These are phyloP conservation scores for Hibiscus trionum DNA, from an alignment of 345 rosid species.

Conservation along the genomic window DNA sequence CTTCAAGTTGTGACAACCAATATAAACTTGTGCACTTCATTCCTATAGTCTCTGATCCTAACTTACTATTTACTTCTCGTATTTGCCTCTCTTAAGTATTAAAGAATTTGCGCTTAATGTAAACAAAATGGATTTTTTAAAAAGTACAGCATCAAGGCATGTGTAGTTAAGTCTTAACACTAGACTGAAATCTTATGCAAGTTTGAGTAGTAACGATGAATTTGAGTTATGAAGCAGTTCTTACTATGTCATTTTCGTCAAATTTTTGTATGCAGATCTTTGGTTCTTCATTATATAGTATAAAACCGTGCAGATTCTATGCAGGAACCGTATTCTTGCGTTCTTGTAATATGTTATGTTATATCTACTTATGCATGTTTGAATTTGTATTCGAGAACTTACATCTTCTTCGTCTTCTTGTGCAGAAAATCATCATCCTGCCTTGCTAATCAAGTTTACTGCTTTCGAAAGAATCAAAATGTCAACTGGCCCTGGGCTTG, in stretches of 20 bases:
- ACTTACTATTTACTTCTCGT: no score
- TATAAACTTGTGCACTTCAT: no score
- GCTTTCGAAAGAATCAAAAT: slow-evolving; percentile 21
- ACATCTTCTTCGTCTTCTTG: not conserved
- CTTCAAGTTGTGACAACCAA: no score
- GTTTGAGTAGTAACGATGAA: not conserved
- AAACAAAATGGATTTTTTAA: no score
- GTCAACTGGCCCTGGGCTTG: slow-evolving; percentile 71
- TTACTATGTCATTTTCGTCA: not conserved
- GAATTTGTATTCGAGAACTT: not conserved
- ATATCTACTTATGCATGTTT: not conserved
- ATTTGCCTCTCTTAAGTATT: no score
- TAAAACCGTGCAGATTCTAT: not conserved
- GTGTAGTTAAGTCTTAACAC: not conserved
- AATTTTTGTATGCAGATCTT: not conserved
- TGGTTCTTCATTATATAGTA: not conserved
- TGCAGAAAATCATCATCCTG: not conserved
- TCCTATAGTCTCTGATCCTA: no score
- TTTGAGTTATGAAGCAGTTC: not conserved
- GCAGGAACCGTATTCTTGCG: not conserved
- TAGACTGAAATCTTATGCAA: not conserved
- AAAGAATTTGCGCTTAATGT: no score
- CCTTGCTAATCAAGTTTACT: not conserved
- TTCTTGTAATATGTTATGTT: not conserved
- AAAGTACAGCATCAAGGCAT: no score